These are phyloP conservation scores for Lojkania enalia DNA, from an alignment of 2,329 filamentous ascomycete species.

Conservation along the genomic window DNA sequence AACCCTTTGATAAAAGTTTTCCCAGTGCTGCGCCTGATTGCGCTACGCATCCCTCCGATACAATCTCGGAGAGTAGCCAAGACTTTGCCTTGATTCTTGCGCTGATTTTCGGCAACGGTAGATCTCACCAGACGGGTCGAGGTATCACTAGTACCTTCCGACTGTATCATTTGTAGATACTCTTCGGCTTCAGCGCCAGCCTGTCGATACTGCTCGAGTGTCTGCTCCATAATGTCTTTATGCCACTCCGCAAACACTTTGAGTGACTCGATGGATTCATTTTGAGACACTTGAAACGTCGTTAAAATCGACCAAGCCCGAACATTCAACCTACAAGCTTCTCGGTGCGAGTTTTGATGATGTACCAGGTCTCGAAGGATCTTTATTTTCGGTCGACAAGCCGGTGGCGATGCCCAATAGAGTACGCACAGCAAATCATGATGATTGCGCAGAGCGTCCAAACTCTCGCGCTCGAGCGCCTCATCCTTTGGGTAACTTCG, in stretches of 20 bases:
- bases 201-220: conserved; percentile 58
- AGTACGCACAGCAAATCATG: conserved; percentile 64
- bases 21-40: conserved; percentile 48
- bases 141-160: conserved; percentile 45
- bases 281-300: conserved; percentile 59
- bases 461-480: conserved; percentile 54
- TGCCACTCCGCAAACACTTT: conserved; percentile 59
- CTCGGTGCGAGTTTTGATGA: conserved; percentile 59
- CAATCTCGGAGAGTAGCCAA: conserved; percentile 58
- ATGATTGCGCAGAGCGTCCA: conserved; percentile 63
- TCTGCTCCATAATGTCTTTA: conserved; percentile 55
- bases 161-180: conserved; percentile 48
- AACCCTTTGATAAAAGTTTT: conserved; percentile 49
- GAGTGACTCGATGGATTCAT: conserved; percentile 51
- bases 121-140: conserved; percentile 54
- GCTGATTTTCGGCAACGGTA: conserved; percentile 47
- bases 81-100: conserved; percentile 61
- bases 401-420: conserved; percentile 60
- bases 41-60: conserved; percentile 55
- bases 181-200: conserved; percentile 62
- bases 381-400: conserved; percentile 56
- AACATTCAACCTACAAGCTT: conserved; percentile 62
- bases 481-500: conserved; percentile 63
- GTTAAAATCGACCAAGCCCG: conserved; percentile 61
- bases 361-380: conserved; percentile 59